A percentile compares a stretch with the other conserved stretches of the same genome.
Evolutionary conservation across 345 rosid species (phyloP).

Genomic region (Kernera saxatilis): DNA sequence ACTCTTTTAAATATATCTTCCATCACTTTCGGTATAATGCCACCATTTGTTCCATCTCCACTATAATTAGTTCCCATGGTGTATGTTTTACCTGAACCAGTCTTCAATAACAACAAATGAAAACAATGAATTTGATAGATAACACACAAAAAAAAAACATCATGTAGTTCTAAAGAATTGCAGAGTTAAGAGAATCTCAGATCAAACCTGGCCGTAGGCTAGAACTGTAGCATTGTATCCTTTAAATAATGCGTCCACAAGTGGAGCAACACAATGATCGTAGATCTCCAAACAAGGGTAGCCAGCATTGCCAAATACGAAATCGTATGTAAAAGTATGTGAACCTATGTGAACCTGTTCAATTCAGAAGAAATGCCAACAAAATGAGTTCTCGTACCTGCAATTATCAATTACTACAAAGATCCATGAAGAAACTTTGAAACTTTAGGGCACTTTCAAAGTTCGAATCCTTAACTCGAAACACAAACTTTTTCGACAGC

Average conservation of each 20-base stretch:
- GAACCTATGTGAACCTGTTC: constrained; percentile 82
- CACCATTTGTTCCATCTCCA: constrained; percentile 53
- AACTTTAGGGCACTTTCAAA: background rate
- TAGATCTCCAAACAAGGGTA: constrained; percentile 47
- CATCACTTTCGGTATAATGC: constrained; percentile 84
- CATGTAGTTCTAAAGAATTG: background rate
- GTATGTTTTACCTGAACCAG: constrained; percentile 92
- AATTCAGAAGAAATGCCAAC: background rate
- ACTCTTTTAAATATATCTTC: constrained; percentile 61
- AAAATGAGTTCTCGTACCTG: background rate
- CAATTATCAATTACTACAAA: background rate
- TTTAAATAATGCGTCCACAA: constrained; percentile 74
- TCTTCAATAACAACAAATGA: constrained; percentile 35
- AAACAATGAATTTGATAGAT: background rate
- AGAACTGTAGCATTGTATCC: constrained; percentile 96
- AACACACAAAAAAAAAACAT: background rate
- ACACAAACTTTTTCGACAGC: background rate
- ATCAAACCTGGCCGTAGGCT: constrained; percentile 90
- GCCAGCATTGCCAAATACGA: constrained; percentile 54
- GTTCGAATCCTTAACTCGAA: background rate
- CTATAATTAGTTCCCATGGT: constrained; percentile 92
- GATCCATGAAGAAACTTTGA: background rate
- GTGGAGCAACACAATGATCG: constrained; percentile 73
- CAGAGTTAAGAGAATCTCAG: background rate
- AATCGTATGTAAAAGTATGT: constrained; percentile 79